A percentile compares a stretch with the other conserved stretches of the same genome.
Conservation (phyloP, 1,284 basidiomycete genomes). For the Gomphus bonarii region DNA sequence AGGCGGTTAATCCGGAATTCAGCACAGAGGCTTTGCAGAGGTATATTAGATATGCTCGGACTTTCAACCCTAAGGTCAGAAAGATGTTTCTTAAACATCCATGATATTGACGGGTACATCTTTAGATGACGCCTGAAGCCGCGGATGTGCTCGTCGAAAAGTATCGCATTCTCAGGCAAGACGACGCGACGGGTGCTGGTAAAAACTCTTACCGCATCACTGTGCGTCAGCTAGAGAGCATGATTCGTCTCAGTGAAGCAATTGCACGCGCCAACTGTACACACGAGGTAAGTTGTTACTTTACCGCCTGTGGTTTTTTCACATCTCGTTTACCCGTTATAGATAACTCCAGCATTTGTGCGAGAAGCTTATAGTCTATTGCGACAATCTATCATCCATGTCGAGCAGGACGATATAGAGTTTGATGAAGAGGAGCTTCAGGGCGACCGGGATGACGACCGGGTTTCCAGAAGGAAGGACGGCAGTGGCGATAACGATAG, state of each 20-base stretch:
- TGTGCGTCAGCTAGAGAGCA: conserved; percentile 91
- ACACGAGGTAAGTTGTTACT: conserved; percentile 47
- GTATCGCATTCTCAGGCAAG: conserved; percentile 86
- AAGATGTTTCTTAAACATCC: not conserved
- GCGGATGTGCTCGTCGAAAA: conserved; percentile 93
- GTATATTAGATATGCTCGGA: conserved; percentile 94
- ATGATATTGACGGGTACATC: not conserved
- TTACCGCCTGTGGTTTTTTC: not conserved
- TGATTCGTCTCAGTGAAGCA: conserved; percentile 95
- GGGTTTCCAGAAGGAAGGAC: conserved; percentile 17
- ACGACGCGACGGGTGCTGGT: conserved; percentile 82
- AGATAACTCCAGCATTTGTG: conserved; percentile 91
- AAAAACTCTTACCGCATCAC: conserved; percentile 94
- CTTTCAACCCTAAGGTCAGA: conserved; percentile 88
- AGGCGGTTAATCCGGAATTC: conserved; percentile 92
- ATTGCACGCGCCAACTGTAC: conserved; percentile 97
- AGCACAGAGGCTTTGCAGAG: conserved; percentile 93
- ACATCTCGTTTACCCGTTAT: not conserved
- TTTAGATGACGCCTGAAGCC: conserved; percentile 83
- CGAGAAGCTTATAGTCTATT: conserved; percentile 91
- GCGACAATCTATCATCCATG: conserved; percentile 96
- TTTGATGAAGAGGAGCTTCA: conserved; percentile 88
- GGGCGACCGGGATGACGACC: conserved; percentile 32
- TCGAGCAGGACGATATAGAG: conserved; percentile 98
- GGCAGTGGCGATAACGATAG: conserved; percentile 33